phyloP scores from a whole-genome alignment of 805 yeast genomes.

The Dipodascopsis tothii region DNA sequence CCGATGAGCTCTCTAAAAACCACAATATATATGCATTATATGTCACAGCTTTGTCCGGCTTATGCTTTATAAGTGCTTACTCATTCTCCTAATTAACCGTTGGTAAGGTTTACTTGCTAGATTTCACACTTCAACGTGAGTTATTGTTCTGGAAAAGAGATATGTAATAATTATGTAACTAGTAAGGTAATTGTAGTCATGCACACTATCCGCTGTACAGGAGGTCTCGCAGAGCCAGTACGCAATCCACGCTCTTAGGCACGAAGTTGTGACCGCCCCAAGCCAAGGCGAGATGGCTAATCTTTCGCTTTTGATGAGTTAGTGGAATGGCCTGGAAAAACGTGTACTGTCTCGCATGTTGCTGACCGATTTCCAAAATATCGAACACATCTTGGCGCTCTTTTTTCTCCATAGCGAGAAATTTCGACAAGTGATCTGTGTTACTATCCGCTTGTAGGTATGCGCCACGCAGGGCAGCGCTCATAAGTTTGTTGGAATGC shows the following conservation, averaged over 20 bases:
- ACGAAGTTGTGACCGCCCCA: conserved; percentile 19
- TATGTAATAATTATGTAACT: too few species aligned
- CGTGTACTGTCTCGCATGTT: conserved; percentile 8
- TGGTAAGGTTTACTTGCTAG: too few species aligned
- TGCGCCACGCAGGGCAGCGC: conserved; percentile 12
- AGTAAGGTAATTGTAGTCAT: too few species aligned
- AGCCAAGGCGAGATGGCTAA: conserved; percentile 8
- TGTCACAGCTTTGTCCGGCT: too few species aligned
- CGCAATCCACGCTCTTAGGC: conserved; percentile 14
- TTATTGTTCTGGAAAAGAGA: too few species aligned
- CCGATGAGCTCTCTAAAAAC: too few species aligned
- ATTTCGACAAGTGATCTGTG: conserved; percentile 2
- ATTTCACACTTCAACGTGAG: too few species aligned
- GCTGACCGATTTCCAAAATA: conserved; percentile 3
- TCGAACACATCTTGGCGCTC: conserved; percentile 12
- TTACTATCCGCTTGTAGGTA: background rate
- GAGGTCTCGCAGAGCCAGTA: conserved; percentile 9
- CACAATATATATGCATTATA: too few species aligned
- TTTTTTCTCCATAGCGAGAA: conserved; percentile 6
- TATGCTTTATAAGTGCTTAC: too few species aligned
- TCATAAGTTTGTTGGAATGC: conserved; percentile 14
- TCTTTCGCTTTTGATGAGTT: conserved; percentile 2
- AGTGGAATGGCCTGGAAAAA: conserved; percentile 10
- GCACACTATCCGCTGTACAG: conserved; percentile 4
- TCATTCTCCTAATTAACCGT: too few species aligned